Conservation (phyloP, 2,329 filamentous ascomycete species). For the Pseudogymnoascus sp. region DNA sequence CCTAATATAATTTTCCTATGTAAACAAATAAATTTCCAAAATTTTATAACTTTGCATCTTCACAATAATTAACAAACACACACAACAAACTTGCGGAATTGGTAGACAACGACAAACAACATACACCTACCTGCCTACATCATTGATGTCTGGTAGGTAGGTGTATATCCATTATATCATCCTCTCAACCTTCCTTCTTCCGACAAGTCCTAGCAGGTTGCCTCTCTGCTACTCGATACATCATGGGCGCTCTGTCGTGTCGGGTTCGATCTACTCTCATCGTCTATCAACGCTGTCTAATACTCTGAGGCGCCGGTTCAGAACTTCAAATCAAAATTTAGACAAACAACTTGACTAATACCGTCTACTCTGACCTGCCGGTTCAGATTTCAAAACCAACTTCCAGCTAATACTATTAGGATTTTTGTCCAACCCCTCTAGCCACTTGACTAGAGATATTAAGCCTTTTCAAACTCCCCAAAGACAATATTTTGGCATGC, state of each 20-base stretch:
- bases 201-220: not conserved
- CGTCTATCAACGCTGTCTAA: not conserved
- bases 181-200: not conserved
- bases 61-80: not conserved
- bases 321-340: not conserved
- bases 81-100: not conserved
- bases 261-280: not conserved
- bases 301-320: not conserved
- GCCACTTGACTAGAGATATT: no score
- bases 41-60: not conserved
- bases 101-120: not conserved
- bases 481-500: no score
- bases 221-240: not conserved
- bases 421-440: no score
- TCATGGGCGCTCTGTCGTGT: not conserved
- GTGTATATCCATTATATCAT: not conserved
- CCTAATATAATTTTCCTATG: slow-evolving; percentile 4
- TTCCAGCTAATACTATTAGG: not conserved
- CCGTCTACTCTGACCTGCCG: not conserved
- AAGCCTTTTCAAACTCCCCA: no score
- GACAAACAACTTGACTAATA: not conserved
- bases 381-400: not conserved
- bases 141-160: not conserved
- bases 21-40: slow-evolving; percentile 1
- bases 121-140: not conserved